Percentiles rank a stretch among this genome's conserved stretches.
phyloP scores from a whole-genome alignment of 2,329 filamentous ascomycete genomes.

The Trichophyton simii region DNA sequence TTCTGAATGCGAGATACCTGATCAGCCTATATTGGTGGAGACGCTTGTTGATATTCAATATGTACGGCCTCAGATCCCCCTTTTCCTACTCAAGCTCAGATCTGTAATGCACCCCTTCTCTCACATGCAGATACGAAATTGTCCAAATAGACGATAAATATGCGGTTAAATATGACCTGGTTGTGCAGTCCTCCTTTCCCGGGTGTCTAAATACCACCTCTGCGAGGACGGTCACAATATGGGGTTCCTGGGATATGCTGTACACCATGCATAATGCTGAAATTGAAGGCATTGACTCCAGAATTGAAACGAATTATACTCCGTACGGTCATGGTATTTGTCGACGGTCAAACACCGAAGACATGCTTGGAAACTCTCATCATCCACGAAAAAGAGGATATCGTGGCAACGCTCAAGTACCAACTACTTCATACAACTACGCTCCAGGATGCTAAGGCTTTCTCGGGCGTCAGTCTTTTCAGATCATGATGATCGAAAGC shows the following conservation, averaged over 20 bases:
- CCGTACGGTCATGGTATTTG: slow-evolving; percentile 22
- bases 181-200: slow-evolving; percentile 14
- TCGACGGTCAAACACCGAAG: slow-evolving; percentile 18
- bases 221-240: slow-evolving; percentile 16
- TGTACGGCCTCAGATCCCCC: slow-evolving; percentile 13
- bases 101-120: neutral
- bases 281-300: slow-evolving; percentile 1
- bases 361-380: slow-evolving; percentile 15
- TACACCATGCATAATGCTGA: slow-evolving; percentile 14
- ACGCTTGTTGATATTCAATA: slow-evolving; percentile 13
- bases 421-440: slow-evolving; percentile 17
- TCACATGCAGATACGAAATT: slow-evolving; percentile 14
- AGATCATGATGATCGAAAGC: slow-evolving; percentile 21
- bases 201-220: slow-evolving; percentile 26
- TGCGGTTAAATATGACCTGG: slow-evolving; percentile 19
- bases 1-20: too few species aligned
- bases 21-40: neutral
- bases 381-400: slow-evolving; percentile 15
- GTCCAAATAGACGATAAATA: slow-evolving; percentile 15
- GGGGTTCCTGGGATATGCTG: slow-evolving; percentile 23
- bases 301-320: slow-evolving; percentile 13
- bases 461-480: slow-evolving; percentile 16
- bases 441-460: slow-evolving; percentile 20
- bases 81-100: slow-evolving; percentile 16
- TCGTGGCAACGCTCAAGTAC: slow-evolving; percentile 14